Base-by-base conservation (phyloP, 1,284 basidiomycete genomes). In the Marasmius fiardii region DNA sequence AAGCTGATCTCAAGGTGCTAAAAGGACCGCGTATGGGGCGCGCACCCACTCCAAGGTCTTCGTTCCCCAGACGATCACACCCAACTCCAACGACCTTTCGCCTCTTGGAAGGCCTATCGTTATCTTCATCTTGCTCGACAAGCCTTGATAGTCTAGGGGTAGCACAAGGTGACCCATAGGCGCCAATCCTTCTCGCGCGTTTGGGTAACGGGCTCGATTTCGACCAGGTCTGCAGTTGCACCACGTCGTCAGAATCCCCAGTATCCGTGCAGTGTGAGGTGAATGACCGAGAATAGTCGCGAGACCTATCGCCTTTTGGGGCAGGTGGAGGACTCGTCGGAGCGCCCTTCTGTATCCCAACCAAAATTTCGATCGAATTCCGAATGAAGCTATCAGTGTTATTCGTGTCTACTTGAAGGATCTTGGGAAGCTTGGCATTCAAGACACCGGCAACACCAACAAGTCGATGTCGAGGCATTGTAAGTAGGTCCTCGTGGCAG, bases 401-500 rank as follows among this genome's bases (percentile, higher is more conserved):
- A 54, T 67, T 60, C 1, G 71, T 68, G 56, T 75, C 69, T 55
- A 85, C 82, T 26, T 68, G 70, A 61, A 84, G 65, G 1, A 70
- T 72, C 35, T 49, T 61, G 0, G 82, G 82, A 3, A 85, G 72
- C 39, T 73, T 74, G 14, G 62, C 67, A 63, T 85, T 85, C 37
- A 84, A 68, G 11, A 68, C 58, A 6, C 61, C 58, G 12, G 81
- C 82, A 43, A 81, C 80, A 3, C 39, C 61, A 47, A 78, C 62
- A 47, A 85, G 78, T 57, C 76, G 68, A 1, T 63, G 39, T 34
- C 76, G 77, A 10, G 74, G 60, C 82, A 85, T 84, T 1, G 75
- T 74, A 58, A 83, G 58, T 41, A 85, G 76, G 60, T 85, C 83
- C 54, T 82, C 81, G 63, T 85, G 81, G 65, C 81, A 85, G 68